Evolutionary conservation across 805 yeast species (phyloP).

Genomic region (Clavispora fructus): DNA sequence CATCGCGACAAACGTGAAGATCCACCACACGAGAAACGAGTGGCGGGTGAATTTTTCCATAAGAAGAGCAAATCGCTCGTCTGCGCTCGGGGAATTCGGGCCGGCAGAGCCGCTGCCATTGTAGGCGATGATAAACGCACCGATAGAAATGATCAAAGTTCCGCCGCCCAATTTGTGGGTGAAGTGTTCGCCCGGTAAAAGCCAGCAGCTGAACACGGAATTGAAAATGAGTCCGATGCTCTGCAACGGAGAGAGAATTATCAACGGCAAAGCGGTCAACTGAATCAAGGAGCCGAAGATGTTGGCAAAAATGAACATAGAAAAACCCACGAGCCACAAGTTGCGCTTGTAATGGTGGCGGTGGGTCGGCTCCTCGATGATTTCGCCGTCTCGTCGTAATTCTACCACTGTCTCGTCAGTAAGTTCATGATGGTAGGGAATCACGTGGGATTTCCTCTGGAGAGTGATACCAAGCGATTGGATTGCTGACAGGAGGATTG

Average conservation of each 20-base stretch:
- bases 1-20: conserved; percentile 28
- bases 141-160: conserved; percentile 61
- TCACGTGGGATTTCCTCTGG: conserved; percentile 73
- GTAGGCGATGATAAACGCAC: conserved; percentile 74
- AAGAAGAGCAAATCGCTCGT: conserved; percentile 34
- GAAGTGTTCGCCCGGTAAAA: conserved; percentile 65
- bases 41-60: conserved; percentile 30
- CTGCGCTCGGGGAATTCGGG: conserved; percentile 23
- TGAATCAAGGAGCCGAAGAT: conserved; percentile 79
- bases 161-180: conserved; percentile 55
- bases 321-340: conserved; percentile 73
- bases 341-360: conserved; percentile 40
- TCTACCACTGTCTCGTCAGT: conserved; percentile 7
- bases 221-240: conserved; percentile 87
- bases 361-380: conserved; percentile 12
- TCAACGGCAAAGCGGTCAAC: conserved; percentile 76
- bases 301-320: conserved; percentile 66
- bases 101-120: conserved; percentile 45
- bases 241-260: conserved; percentile 75
- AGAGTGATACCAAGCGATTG: conserved; percentile 80
- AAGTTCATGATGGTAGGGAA: conserved; percentile 11
- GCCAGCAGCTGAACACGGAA: conserved; percentile 58
- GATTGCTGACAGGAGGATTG: conserved; percentile 67
- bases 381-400: conserved; percentile 6
- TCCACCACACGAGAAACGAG: conserved; percentile 57